Base-by-base conservation (phyloP, 2,329 filamentous ascomycete species). In the Orbilia quercus region DNA sequence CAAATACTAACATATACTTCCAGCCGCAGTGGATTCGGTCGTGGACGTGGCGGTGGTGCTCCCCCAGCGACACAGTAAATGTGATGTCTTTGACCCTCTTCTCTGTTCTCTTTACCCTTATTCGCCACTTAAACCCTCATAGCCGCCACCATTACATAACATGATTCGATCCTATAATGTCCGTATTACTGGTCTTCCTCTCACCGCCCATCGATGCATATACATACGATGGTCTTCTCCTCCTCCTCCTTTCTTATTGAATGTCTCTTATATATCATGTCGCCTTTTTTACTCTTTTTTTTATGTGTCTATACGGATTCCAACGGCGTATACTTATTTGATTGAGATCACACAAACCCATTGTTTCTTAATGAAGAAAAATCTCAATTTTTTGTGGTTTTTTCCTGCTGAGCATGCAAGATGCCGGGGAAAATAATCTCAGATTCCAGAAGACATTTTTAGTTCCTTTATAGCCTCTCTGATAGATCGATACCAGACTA, bases 1-100 rank as follows among this genome's bases (percentile, higher is more conserved):
- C 12, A 18, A 22, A n/a, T 25, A 70, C 70, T 58, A 80, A 84
- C 80, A 64, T 9, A 50, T 54, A 51, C 69, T 51, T 58, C 2
- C 78, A 89, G 88, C 90, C 91, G 91, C 87, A 90, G 91, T 86
- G 91, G 91, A 81, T 90, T 90, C 82, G 92, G 92, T 82, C 91
- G 92, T 89, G 92, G 91, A 83, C 90, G 91, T 86, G 90, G 91
- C 86, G 90, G 90, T 81, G 88, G 84, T 81, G 86, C 90, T 84
- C 88, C 69, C 40, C 54, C 69, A 36, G 50, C 62, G 36, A 67
- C 58, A 25, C 67, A 67, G 55, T 77, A 77, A 66, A 75, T 71
- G 31, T 67, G 55, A 53, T 63, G 38, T 70, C 48, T 22, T 59
- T 28, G n/a, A 31, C 36, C 50, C 22, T 53, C 16, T 79, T 81